Base-by-base conservation (phyloP, 176 grass and related monocot species). In the Otatea glauca region DNA sequence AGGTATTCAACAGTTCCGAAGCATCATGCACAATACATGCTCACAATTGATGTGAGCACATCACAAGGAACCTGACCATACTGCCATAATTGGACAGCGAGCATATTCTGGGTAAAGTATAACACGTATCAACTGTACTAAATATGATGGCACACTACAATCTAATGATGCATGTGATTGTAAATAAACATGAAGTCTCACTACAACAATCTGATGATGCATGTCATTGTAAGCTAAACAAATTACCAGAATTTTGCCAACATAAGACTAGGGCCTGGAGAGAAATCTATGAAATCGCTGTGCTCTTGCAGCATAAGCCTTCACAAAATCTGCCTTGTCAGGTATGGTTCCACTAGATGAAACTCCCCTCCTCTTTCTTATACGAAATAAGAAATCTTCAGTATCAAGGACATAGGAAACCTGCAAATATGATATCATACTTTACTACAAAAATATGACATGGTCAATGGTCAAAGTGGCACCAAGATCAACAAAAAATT, bases 321-420 rank as follows among this genome's bases (percentile, higher is more conserved):
- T 59, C 39, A 55, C 32, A n/a, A 81, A 21, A 54, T 69, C 24
- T 12, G 75, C 68, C 55, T 77, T 69, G 17, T 53, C 50, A 35
- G 72, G 32, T 24, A 24, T 8, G 15, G 10, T 84, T 87, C 17
- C 70, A 61, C 11, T 54, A 81, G 68, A 76, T 8, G 86, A 81
- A 77, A 59, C 58, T 67, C 86, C 82, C 74, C 76, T 88, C 63
- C 80, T 88, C 73, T 92, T 94, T 72, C 85, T 80, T 68, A 53
- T 6, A 25, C 82, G 87, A 29, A 83, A 88, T 51, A 94, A 76
- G 70, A 90, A 92, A 90, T 94, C 93, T 85, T 92, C 93, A 25
- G 93, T 94, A 27, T 92, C 89, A 42, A 94, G 85, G 48, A 94
- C 93, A 90, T 92, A 92, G 2, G 81, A 84, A 38, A 88, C 85